Evolutionary conservation across 139 green algal genomes (phyloP).

Genomic region (Haematococcus lacustris): DNA sequence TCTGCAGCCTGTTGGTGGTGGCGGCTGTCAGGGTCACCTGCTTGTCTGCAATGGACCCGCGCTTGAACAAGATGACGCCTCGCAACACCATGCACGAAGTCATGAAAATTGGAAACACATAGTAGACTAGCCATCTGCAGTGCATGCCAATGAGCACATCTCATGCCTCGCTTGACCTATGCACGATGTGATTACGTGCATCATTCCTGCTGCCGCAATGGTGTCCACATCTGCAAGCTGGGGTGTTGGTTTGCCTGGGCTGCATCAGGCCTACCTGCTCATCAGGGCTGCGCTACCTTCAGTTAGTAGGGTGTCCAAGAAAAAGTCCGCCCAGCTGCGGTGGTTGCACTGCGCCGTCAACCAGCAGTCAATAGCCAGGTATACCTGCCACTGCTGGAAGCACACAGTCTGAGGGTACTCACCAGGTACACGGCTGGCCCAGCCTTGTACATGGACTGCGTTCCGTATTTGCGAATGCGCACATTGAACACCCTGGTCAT

Average conservation of each 20-base stretch:
- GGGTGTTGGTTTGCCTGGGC: too few species aligned
- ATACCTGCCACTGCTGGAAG: neutral
- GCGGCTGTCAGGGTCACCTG: constrained; percentile 35
- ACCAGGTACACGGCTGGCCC: constrained; percentile 56
- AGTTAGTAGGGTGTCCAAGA: constrained; percentile 75
- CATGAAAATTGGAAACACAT: constrained; percentile 84
- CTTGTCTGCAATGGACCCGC: constrained; percentile 60
- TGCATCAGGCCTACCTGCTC: too few species aligned
- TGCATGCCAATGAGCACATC: too few species aligned
- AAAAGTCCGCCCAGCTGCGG: constrained; percentile 86
- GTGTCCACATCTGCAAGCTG: too few species aligned
- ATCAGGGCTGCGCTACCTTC: constrained; percentile 70
- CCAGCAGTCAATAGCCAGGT: neutral
- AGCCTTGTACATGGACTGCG: constrained; percentile 35
- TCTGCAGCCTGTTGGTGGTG: neutral
- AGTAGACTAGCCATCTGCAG: constrained; percentile 68
- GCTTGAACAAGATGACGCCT: constrained; percentile 75
- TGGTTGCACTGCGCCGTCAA: constrained; percentile 71
- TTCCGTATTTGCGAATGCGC: constrained; percentile 38
- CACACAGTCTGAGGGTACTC: neutral
- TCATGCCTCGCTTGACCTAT: too few species aligned
- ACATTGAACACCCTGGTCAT: constrained; percentile 15
- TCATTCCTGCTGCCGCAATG: too few species aligned
- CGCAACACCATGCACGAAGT: constrained; percentile 40
- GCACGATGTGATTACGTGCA: too few species aligned